Conservation (phyloP, 257 asterid species). For the Datura wrightii region DNA sequence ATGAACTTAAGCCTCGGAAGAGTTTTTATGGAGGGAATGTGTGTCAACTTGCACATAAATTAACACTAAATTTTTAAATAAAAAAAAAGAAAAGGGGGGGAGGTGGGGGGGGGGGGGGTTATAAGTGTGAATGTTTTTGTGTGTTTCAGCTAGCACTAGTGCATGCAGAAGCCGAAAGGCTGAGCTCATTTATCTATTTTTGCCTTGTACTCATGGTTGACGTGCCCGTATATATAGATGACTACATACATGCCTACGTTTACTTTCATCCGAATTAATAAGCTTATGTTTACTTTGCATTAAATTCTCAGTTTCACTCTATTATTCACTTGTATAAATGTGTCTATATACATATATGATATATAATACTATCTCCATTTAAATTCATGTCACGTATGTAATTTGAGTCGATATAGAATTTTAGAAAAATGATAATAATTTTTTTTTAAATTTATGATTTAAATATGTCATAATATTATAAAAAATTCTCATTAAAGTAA, state of each 20-base stretch:
- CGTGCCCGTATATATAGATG: conserved; percentile 9
- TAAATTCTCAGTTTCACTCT: no score
- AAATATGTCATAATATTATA: no score
- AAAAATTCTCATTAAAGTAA: background rate
- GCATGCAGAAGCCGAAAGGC: conserved; percentile 50
- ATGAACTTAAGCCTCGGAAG: conserved; percentile 31
- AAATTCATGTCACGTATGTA: no score
- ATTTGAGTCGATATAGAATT: no score
- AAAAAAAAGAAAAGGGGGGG: background rate
- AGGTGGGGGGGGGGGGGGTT: background rate
- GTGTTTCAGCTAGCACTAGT: conserved; percentile 5
- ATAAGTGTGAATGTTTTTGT: background rate
- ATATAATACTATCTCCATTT: no score
- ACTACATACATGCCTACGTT: background rate
- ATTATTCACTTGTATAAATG: no score
- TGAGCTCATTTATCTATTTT: conserved; percentile 3
- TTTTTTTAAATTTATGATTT: no score
- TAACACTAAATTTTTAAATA: background rate
- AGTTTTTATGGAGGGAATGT: conserved; percentile 7
- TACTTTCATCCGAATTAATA: no score
- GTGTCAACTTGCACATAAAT: conserved; percentile 36
- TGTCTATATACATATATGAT: no score
- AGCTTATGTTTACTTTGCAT: no score
- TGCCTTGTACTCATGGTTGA: background rate
- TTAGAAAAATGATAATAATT: no score